Base-by-base conservation (phyloP, 1,284 basidiomycete genomes). In the Agroathelia rolfsii region DNA sequence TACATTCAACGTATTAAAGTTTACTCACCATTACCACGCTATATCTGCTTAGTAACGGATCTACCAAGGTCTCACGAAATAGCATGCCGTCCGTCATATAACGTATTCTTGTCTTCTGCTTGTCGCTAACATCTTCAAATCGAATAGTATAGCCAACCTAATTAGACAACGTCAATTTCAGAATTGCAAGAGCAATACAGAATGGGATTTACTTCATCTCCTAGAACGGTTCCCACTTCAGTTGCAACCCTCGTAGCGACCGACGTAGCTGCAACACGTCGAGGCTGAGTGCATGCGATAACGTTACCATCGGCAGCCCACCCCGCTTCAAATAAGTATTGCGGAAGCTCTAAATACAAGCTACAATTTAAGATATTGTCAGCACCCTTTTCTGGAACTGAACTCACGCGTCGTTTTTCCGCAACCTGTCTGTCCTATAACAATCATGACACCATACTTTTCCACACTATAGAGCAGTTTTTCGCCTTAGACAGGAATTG, bases 1-100 rank as follows among this genome's bases (percentile, higher is more conserved):
- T 15, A 33, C 34, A 24, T 24, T 33, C 17, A 18, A 33, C n/a
- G 23, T 9, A 9, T 7, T 8, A 15, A 32, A 25, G 9, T 15
- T 4, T 5, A 56, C 73, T 35, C 43, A 90, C 90, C 81, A 98
- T 95, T 39, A 98, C 83, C 4, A 94, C 85, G 48, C 89, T 93
- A 49, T 95, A 99, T 19, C 78, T 75, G 49, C 81, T 85, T 29
- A 98, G 64, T 21, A 96, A 57, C 13, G 86, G 87, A 49, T 96
- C 89, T 23, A 88, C 65, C 44, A 97, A 72, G 22, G 88, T 83
- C 61, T 98, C 95, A 38, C 94, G 78, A 48, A 99, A 90, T 16
- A 99, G 73, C 74, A 96, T 93, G 25, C 95, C 94, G 53, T 99
- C 95, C 17, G 95, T 98, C 73, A 97, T 74, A 59, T 97, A 98